phyloP scores from a whole-genome alignment of 2,329 filamentous ascomycete species.

The Anisogramma anomala region DNA sequence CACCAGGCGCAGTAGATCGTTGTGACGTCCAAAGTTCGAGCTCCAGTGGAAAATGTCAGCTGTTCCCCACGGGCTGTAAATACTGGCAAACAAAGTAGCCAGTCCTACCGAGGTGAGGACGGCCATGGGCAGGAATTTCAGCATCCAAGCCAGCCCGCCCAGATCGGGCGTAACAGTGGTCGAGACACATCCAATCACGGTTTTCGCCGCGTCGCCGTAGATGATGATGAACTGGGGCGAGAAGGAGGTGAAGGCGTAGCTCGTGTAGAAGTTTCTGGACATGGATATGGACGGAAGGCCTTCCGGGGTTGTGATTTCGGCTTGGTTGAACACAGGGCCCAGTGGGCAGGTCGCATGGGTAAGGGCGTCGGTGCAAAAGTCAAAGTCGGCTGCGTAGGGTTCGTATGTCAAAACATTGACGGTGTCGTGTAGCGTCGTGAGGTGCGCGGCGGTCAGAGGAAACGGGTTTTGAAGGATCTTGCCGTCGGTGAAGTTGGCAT shows the following conservation, averaged over 20 bases:
- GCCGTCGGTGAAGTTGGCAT: conserved; percentile 50
- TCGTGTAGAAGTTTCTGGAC: conserved; percentile 62
- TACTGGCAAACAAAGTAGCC: conserved; percentile 72
- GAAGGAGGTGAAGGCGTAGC: conserved; percentile 78
- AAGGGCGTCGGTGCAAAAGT: conserved; percentile 56
- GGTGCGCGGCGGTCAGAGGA: conserved; percentile 34
- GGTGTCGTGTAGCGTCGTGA: conserved; percentile 61
- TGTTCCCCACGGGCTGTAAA: conserved; percentile 90
- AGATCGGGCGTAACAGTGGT: conserved; percentile 77
- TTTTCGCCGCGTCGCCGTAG: conserved; percentile 55
- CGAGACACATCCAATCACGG: conserved; percentile 66
- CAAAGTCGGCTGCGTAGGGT: conserved; percentile 42
- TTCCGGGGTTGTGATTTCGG: conserved; percentile 24
- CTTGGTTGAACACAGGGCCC: conserved; percentile 53
- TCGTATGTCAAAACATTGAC: conserved; percentile 69
- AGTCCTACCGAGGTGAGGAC: conserved; percentile 70
- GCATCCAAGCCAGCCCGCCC: conserved; percentile 54
- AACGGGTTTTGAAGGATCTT: conserved; percentile 63
- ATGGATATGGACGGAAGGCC: conserved; percentile 62
- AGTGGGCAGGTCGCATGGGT: conserved; percentile 62
- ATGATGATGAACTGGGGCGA: conserved; percentile 60
- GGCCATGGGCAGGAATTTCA: conserved; percentile 66
- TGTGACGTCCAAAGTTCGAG: conserved; percentile 93
- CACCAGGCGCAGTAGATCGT: conserved; percentile 79
- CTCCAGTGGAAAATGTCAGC: conserved; percentile 88